These are phyloP conservation scores for Periglandula ipomoeae DNA, from an alignment of 2,329 filamentous ascomycete genomes.

Conservation along the genomic window DNA sequence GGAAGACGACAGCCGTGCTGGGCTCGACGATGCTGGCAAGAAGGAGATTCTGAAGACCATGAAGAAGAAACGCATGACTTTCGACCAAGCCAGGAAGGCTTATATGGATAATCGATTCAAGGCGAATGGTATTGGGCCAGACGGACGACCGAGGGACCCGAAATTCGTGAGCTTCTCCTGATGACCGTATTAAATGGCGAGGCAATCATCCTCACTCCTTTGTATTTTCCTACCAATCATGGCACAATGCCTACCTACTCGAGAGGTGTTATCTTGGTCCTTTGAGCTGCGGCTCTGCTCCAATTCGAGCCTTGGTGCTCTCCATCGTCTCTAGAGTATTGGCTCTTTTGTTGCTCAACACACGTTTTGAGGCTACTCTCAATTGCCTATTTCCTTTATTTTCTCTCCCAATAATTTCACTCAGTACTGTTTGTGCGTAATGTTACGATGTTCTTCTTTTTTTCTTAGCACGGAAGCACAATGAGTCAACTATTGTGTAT, in stretches of 20 bases:
- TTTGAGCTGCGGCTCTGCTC: not conserved
- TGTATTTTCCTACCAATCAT: too few relatives aligned
- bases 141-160: slow-evolving; percentile 81
- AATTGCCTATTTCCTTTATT: not conserved
- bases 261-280: not conserved
- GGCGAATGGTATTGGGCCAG: slow-evolving; percentile 78
- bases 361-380: not conserved
- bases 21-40: slow-evolving; percentile 75
- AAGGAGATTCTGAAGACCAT: slow-evolving; percentile 80
- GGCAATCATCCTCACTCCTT: too few relatives aligned
- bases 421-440: not conserved
- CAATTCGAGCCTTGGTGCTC: too few relatives aligned
- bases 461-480: not conserved
- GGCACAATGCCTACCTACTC: too few relatives aligned
- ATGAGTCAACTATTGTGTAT: not conserved
- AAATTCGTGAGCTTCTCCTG: slow-evolving; percentile 84
- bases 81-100: slow-evolving; percentile 82
- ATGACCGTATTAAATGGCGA: slow-evolving; percentile 3
- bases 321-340: too few relatives aligned
- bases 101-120: slow-evolving; percentile 82
- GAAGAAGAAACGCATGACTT: slow-evolving; percentile 72
- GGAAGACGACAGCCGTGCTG: slow-evolving; percentile 68
- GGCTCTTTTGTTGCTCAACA: too few relatives aligned
- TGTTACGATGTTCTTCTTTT: not conserved
- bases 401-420: not conserved